These are phyloP conservation scores for Mycena sp. DNA, from an alignment of 1,284 basidiomycete genomes.

Conservation along the genomic window DNA sequence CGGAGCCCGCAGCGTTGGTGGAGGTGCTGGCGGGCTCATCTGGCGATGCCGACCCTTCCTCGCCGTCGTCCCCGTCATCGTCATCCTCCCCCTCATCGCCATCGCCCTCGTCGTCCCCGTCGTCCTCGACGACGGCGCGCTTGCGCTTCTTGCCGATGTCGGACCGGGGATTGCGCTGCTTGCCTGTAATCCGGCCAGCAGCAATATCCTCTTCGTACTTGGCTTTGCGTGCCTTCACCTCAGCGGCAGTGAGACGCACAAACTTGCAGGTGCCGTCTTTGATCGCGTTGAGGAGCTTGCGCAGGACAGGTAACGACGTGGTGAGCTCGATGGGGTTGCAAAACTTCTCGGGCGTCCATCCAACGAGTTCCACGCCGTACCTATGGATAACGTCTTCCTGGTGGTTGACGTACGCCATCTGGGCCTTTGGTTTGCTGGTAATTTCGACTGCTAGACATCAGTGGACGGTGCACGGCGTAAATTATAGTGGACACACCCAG, in stretches of 20 bases:
- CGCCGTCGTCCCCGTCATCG: background rate
- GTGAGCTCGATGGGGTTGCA: conserved; percentile 10
- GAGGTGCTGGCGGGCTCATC: too few species aligned
- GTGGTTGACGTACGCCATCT: conserved; percentile 5
- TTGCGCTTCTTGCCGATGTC: conserved; percentile 2
- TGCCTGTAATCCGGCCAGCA: background rate
- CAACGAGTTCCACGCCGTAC: background rate
- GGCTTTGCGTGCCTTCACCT: background rate
- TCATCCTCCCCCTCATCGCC: background rate
- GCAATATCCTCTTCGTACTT: conserved; percentile 1
- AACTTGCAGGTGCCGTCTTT: background rate
- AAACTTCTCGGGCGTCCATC: background rate
- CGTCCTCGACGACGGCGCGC: background rate
- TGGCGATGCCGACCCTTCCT: background rate
- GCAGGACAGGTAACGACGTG: background rate
- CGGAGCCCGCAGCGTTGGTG: too few species aligned
- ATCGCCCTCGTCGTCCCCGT: too few species aligned
- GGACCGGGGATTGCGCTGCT: background rate
- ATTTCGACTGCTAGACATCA: background rate
- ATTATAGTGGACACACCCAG: background rate
- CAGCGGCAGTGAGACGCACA: background rate
- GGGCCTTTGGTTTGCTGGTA: background rate
- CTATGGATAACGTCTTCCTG: conserved; percentile 1
- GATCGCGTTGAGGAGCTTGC: background rate
- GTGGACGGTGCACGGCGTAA: background rate